Evolutionary conservation across 73 alveolate genomes (phyloP).

Genomic region (Symbiodinium pilosum): DNA sequence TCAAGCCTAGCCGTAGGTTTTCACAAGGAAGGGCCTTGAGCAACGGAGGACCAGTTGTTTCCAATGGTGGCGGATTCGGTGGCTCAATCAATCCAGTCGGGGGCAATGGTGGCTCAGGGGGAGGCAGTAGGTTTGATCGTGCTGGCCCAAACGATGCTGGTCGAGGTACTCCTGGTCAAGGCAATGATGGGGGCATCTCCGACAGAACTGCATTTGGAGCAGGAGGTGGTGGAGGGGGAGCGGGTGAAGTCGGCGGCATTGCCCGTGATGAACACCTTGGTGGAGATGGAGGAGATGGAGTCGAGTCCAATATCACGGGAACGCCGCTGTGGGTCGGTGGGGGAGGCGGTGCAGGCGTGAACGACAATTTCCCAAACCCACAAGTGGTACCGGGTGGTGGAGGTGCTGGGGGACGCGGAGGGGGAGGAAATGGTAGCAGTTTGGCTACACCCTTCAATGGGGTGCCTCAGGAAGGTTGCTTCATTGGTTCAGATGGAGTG

Average conservation of each 20-base stretch:
- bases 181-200: not conserved
- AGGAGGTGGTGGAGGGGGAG: not conserved
- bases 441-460: not conserved
- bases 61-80: not conserved
- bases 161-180: not conserved
- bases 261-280: not conserved
- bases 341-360: constrained; percentile 3
- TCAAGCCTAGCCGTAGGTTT: not conserved
- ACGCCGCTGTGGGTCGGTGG: not conserved
- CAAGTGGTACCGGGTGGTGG: not conserved
- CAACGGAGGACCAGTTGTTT: not conserved
- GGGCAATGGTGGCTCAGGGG: not conserved
- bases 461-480: not conserved
- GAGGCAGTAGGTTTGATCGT: not conserved
- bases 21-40: not conserved
- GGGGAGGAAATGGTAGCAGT: not conserved
- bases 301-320: not conserved
- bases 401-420: not conserved
- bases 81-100: not conserved
- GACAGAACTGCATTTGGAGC: not conserved
- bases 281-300: not conserved
- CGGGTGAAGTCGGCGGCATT: not conserved
- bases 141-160: not conserved
- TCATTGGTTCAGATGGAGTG: not conserved
- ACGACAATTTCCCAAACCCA: not conserved